Evolutionary conservation across 805 yeast genomes (phyloP).

Genomic region (Starmerella scarabaei): DNA sequence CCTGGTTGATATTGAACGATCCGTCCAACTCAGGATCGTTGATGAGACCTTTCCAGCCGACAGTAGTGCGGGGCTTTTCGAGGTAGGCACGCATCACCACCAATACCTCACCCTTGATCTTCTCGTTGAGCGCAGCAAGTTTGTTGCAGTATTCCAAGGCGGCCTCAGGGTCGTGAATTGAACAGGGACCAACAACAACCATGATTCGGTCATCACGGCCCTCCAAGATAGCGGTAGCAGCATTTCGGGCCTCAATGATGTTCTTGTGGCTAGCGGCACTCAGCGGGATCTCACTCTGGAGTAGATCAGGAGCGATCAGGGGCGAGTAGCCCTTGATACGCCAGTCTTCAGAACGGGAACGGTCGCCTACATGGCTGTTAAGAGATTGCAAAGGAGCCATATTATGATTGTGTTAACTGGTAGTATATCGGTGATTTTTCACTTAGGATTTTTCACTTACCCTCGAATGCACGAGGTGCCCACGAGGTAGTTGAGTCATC

Average conservation of each 20-base stretch:
- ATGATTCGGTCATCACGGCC: slow-evolving; percentile 81
- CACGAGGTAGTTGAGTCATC: no score
- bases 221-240: slow-evolving; percentile 54
- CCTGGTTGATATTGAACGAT: slow-evolving; percentile 87
- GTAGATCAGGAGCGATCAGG: slow-evolving; percentile 82
- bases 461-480: no score
- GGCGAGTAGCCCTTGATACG: slow-evolving; percentile 80
- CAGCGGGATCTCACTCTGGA: slow-evolving; percentile 74
- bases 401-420: no score
- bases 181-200: slow-evolving; percentile 92
- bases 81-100: slow-evolving; percentile 95
- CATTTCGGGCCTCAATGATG: slow-evolving; percentile 65
- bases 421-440: no score
- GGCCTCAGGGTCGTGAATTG: slow-evolving; percentile 86
- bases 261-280: slow-evolving; percentile 44
- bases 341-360: slow-evolving; percentile 21
- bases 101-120: slow-evolving; percentile 59
- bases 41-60: slow-evolving; percentile 97
- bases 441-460: no score
- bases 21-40: slow-evolving; percentile 95
- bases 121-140: slow-evolving; percentile 45
- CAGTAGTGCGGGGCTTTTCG: slow-evolving; percentile 97
- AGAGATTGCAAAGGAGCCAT: slow-evolving; percentile 20
- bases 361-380: slow-evolving; percentile 22
- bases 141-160: slow-evolving; percentile 77